Evolutionary conservation across 371 early-diverging fungal genomes (phyloP).

Genomic region (Actinomucor elegans): DNA sequence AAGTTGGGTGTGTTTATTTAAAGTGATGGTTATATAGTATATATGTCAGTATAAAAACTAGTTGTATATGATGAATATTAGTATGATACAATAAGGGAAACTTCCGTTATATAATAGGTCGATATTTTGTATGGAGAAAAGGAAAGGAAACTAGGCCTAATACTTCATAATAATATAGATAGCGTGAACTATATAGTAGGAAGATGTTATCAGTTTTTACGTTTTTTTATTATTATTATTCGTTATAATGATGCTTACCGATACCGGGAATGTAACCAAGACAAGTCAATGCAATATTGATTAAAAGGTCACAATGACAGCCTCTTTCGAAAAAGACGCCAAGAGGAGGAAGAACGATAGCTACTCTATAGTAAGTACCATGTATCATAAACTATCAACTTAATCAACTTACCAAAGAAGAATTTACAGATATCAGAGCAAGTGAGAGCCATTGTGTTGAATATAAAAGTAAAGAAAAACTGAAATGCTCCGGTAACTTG

Average conservation of each 20-base stretch:
- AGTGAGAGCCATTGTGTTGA: constrained; percentile 37
- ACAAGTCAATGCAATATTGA: constrained; percentile 75
- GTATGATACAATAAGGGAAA: no score
- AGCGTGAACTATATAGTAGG: constrained; percentile 30
- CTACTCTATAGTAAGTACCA: constrained; percentile 1
- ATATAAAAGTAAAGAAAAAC: no score
- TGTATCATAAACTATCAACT: no score
- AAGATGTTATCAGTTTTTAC: not conserved
- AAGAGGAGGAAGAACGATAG: constrained; percentile 57
- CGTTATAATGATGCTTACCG: constrained; percentile 28
- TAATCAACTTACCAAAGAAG: constrained; percentile 32
- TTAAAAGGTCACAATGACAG: constrained; percentile 70
- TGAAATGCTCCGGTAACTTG: no score
- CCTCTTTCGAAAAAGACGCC: constrained; percentile 72
- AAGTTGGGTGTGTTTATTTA: no score
- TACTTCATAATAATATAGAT: constrained; percentile 36
- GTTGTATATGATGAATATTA: no score
- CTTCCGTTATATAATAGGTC: not conserved
- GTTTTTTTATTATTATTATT: not conserved
- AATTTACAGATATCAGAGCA: constrained; percentile 46
- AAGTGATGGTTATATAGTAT: no score
- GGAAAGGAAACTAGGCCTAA: not conserved
- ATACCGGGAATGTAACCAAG: constrained; percentile 84
- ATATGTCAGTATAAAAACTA: no score
- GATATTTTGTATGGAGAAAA: not conserved